These are phyloP conservation scores for Lycium barbarum DNA, from an alignment of 257 asterid species.

Conservation along the genomic window DNA sequence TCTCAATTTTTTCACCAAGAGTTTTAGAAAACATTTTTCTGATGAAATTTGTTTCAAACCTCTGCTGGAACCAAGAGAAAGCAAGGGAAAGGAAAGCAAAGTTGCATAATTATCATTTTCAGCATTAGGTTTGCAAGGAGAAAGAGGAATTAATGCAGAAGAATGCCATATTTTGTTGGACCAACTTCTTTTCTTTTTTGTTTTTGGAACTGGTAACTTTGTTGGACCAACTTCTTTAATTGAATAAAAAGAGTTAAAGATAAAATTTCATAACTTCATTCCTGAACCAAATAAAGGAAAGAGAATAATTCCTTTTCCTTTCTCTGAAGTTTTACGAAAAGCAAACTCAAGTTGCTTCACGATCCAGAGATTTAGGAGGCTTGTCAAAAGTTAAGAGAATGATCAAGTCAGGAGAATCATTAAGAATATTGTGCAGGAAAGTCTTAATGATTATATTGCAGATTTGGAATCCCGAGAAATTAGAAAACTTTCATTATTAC, in stretches of 20 bases:
- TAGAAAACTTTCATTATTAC: not conserved
- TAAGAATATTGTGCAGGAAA: not conserved
- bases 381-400: not conserved
- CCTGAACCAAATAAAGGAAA: not conserved
- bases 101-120: not conserved
- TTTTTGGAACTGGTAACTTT: too few relatives aligned
- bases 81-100: not conserved
- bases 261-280: not conserved
- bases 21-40: not conserved
- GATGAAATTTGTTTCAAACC: not conserved
- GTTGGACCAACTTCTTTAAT: not conserved
- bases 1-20: not conserved
- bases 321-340: not conserved
- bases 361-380: not conserved
- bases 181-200: not conserved
- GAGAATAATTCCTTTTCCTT: not conserved
- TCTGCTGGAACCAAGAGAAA: constrained; percentile 4
- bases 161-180: not conserved
- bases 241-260: not conserved
- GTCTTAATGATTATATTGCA: not conserved
- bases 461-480: not conserved
- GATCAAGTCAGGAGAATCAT: not conserved
- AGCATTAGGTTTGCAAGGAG: not conserved
- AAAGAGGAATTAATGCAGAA: not conserved
- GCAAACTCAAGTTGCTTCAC: constrained; percentile 1